Evolutionary conservation across 805 yeast species (phyloP).

Genomic region (Teunomyces pallodes): DNA sequence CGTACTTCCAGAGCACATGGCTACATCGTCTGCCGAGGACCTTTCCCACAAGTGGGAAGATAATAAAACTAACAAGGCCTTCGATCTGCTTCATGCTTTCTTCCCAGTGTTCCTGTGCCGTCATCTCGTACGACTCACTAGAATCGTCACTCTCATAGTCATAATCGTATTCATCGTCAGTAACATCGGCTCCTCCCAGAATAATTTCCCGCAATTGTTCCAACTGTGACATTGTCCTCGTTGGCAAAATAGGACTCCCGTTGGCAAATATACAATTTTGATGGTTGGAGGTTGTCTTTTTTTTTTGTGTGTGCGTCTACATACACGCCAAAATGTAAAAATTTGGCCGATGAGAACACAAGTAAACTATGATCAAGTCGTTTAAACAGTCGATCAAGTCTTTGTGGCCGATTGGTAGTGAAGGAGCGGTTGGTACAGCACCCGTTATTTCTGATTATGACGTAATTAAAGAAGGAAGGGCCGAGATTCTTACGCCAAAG

Average conservation of each 20-base stretch:
- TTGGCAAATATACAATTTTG: neutral
- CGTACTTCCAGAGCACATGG: conserved; percentile 34
- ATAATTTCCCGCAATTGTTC: conserved; percentile 5
- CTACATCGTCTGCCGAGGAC: conserved; percentile 57
- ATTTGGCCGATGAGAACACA: neutral
- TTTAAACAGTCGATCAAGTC: conserved; percentile 3
- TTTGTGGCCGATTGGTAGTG: neutral
- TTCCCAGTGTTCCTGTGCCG: conserved; percentile 74
- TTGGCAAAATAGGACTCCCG: neutral
- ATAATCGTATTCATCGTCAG: conserved; percentile 6
- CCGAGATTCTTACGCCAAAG: conserved; percentile 78
- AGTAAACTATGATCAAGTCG: conserved; percentile 1
- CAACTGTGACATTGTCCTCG: conserved; percentile 7
- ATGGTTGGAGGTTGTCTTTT: neutral
- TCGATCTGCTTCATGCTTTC: conserved; percentile 60
- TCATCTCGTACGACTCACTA: conserved; percentile 22
- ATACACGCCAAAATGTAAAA: neutral
- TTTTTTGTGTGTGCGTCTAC: neutral
- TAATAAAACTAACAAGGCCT: conserved; percentile 55
- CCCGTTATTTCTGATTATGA: conserved; percentile 18
- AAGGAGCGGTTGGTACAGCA: conserved; percentile 3
- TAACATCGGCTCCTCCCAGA: neutral
- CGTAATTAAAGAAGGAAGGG: conserved; percentile 70
- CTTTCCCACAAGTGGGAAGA: conserved; percentile 67
- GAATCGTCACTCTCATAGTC: conserved; percentile 9